phyloP scores from a whole-genome alignment of 176 grass and related monocot genomes.

The barley (Hordeum vulgare) region MorexV3_pseudomolecules_assembly NC_058524.1:580944416-580944915 shows the following conservation, averaged over 20 bases:
- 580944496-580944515: too few species aligned
- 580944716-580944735: conserved; percentile 52
- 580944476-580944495: too few species aligned
- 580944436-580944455: too few species aligned
- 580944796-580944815: conserved; percentile 33
- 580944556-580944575: too few species aligned
- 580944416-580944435: too few species aligned
- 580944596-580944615: not conserved
- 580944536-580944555: too few species aligned
- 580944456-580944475: too few species aligned
- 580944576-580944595: too few species aligned
- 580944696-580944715: conserved; percentile 73
- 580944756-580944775: conserved; percentile 3
- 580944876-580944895: conserved; percentile 30
- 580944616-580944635: conserved; percentile 20
- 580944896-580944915: conserved; percentile 52
- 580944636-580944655: conserved; percentile 24
- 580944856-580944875: conserved; percentile 34
- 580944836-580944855: conserved; percentile 31
- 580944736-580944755: conserved; percentile 12
- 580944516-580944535: too few species aligned
- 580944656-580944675: conserved; percentile 25
- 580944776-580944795: conserved; percentile 40
- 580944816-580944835: conserved; percentile 28
- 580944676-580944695: conserved; percentile 35